Percentiles rank a stretch among this genome's conserved stretches.
Conservation (phyloP, 371 early-diverging fungal species). For the Mortierella sp. region DNA sequence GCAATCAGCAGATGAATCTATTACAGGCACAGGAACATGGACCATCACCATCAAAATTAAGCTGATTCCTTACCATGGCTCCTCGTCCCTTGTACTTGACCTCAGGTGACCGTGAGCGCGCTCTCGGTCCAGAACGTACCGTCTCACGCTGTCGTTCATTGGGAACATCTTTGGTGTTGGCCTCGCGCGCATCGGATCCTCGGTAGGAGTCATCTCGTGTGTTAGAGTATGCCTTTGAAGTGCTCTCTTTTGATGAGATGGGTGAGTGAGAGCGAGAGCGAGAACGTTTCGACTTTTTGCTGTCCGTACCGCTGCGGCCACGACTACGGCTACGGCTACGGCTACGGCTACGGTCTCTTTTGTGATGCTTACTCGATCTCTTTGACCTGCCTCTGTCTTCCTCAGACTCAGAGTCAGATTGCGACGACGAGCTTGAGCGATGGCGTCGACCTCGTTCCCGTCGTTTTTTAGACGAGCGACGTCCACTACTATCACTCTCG, state of each 20-base stretch:
- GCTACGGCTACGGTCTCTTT: constrained; percentile 5
- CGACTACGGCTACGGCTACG: constrained; percentile 12
- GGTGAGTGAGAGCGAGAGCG: constrained; percentile 21
- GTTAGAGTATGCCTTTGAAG: background rate
- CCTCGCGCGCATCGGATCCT: background rate
- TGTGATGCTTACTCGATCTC: constrained; percentile 12
- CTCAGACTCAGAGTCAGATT: constrained; percentile 18
- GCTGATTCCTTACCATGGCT: constrained; percentile 39
- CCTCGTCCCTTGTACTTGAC: constrained; percentile 57
- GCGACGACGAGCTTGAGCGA: constrained; percentile 28
- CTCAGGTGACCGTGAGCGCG: constrained; percentile 47
- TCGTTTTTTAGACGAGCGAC: constrained; percentile 4
- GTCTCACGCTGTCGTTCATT: constrained; percentile 9
- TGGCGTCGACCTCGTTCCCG: constrained; percentile 3
- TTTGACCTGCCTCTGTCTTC: constrained; percentile 8
- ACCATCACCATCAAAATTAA: background rate
- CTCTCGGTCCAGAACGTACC: background rate
- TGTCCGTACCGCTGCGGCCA: constrained; percentile 5
- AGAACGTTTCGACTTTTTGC: constrained; percentile 5
- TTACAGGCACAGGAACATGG: background rate
- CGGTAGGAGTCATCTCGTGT: background rate
- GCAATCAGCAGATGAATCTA: too few species aligned
- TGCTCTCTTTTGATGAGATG: background rate
- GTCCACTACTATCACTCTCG: background rate
- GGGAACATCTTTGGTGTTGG: background rate